A percentile compares a stretch with the other conserved stretches of the same genome.
Conservation (phyloP, 225 moss, liverwort and hornwort species). For the Physcomitrium patens region DNA sequence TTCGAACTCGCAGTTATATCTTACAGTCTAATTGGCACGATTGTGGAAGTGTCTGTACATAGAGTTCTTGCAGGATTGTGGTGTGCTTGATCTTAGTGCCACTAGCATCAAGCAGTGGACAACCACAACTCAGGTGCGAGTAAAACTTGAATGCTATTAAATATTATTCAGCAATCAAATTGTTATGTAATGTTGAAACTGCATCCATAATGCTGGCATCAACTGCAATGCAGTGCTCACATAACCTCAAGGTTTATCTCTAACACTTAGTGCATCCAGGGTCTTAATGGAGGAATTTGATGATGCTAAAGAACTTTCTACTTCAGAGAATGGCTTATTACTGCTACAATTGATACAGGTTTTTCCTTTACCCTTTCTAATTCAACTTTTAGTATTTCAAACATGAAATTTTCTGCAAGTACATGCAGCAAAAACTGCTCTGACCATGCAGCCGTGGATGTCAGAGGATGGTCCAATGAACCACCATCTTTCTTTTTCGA, state of each 20-base stretch:
- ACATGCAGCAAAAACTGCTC: constrained; percentile 8
- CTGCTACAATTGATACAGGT: constrained; percentile 57
- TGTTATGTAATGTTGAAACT: neutral
- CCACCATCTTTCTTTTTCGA: constrained; percentile 9
- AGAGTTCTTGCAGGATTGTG: neutral
- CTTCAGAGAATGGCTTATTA: constrained; percentile 48
- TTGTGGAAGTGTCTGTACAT: constrained; percentile 19
- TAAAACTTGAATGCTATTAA: too few species aligned
- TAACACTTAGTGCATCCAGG: constrained; percentile 32
- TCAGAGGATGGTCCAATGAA: neutral
- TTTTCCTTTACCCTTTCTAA: neutral
- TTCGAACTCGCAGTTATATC: too few species aligned
- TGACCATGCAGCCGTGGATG: neutral
- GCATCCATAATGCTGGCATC: neutral
- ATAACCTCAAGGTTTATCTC: constrained; percentile 17
- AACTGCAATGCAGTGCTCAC: neutral
- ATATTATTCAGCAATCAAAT: neutral
- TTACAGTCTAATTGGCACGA: neutral
- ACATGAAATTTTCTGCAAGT: neutral
- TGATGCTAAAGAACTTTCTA: constrained; percentile 43
- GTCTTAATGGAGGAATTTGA: constrained; percentile 58
- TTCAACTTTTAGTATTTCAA: neutral
- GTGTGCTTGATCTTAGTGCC: constrained; percentile 7
- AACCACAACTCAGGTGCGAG: too few species aligned
- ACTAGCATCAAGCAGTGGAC: neutral